Evolutionary conservation across 345 rosid genomes (phyloP).

Genomic region (Hypericum perforatum): DNA sequence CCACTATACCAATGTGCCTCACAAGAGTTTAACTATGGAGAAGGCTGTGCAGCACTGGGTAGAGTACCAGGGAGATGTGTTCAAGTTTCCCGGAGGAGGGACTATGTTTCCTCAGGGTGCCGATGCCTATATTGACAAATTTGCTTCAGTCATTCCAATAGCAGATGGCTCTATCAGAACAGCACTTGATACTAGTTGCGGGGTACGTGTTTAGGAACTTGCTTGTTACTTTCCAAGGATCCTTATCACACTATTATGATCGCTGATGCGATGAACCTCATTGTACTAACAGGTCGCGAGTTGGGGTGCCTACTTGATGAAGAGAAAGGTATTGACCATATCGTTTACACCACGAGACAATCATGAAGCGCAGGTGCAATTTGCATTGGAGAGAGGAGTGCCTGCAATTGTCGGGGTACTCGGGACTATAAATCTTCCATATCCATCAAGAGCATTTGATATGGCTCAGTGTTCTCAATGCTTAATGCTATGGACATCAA

Average conservation of each 20-base stretch:
- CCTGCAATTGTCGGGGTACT: conserved; percentile 90
- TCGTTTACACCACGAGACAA: conserved; percentile 94
- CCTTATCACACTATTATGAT: neutral
- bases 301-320: conserved; percentile 93
- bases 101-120: conserved; percentile 99
- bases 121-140: conserved; percentile 84
- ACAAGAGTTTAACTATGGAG: conserved; percentile 75
- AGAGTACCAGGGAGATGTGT: conserved; percentile 74
- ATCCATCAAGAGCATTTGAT: conserved; percentile 88
- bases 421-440: conserved; percentile 78
- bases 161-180: conserved; percentile 85
- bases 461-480: conserved; percentile 99
- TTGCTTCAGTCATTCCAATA: conserved; percentile 81
- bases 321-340: conserved; percentile 81
- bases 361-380: conserved; percentile 98
- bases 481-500: conserved; percentile 83
- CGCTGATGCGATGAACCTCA: conserved; percentile 8
- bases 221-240: neutral
- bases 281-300: conserved; percentile 66
- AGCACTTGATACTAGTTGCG: conserved; percentile 95
- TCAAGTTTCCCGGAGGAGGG: conserved; percentile 97
- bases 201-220: conserved; percentile 30
- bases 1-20: conserved; percentile 86
- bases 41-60: conserved; percentile 96
- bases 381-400: conserved; percentile 96